Evolutionary conservation across 2,329 filamentous ascomycete species (phyloP).

Genomic region (Apiospora aurea): DNA sequence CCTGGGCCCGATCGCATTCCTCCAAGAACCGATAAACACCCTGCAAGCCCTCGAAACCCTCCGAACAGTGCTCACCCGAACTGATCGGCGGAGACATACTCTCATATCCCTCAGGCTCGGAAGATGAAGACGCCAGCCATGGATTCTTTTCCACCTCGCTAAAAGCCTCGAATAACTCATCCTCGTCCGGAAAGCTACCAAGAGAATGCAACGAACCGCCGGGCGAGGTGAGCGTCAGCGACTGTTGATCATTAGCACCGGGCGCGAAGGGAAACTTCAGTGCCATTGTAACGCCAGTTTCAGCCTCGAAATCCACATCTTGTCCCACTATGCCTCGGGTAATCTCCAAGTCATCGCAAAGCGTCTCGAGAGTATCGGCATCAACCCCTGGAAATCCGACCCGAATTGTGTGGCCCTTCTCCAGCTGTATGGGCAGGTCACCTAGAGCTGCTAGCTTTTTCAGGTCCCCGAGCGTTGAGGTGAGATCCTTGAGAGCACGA

Average conservation of each 20-base stretch:
- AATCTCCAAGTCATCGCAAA: conserved; percentile 89
- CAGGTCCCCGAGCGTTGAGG: conserved; percentile 80
- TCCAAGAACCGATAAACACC: conserved; percentile 66
- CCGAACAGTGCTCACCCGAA: conserved; percentile 52
- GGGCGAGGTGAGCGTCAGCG: conserved; percentile 50
- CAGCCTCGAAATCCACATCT: conserved; percentile 75
- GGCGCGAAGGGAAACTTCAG: conserved; percentile 89
- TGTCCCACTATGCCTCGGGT: conserved; percentile 80
- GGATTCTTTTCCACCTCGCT: conserved; percentile 53
- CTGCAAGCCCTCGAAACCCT: conserved; percentile 62
- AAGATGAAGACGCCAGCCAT: conserved; percentile 55
- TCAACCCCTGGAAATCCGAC: conserved; percentile 94
- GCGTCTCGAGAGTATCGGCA: conserved; percentile 76
- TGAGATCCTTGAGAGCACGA: conserved; percentile 83
- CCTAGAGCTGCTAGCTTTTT: conserved; percentile 79
- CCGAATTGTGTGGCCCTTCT: conserved; percentile 71
- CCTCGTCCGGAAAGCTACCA: conserved; percentile 39
- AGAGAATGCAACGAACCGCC: conserved; percentile 56
- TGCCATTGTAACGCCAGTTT: conserved; percentile 74
- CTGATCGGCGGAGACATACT: conserved; percentile 56
- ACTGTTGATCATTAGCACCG: conserved; percentile 40
- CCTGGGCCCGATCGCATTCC: conserved; percentile 57
- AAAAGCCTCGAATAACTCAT: conserved; percentile 48
- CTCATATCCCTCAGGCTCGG: conserved; percentile 54
- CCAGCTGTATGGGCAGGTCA: conserved; percentile 81